These are phyloP conservation scores for Chrysopogon serrulatus DNA, from an alignment of 176 grass and related monocot genomes.

Conservation along the genomic window DNA sequence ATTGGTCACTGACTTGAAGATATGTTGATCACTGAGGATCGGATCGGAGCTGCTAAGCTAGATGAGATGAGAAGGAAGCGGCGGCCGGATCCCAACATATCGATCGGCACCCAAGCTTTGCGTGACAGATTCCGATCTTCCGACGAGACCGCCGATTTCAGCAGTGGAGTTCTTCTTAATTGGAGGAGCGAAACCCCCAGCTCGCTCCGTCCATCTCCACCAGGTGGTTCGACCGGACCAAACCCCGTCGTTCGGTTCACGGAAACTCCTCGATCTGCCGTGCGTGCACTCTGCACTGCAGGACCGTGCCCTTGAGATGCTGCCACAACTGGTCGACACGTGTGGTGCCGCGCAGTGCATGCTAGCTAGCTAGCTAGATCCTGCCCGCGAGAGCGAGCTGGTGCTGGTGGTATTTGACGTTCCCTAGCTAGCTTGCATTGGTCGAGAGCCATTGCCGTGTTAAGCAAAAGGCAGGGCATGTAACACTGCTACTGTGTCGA, in stretches of 20 bases:
- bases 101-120: constrained; percentile 12
- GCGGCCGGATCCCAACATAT: constrained; percentile 17
- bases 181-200: neutral
- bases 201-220: too few relatives aligned
- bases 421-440: too few relatives aligned
- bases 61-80: neutral
- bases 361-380: too few relatives aligned
- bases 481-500: neutral
- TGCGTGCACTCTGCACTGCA: neutral
- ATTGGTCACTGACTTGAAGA: neutral
- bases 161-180: neutral
- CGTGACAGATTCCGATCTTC: constrained; percentile 34
- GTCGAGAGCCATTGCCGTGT: neutral
- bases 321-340: too few relatives aligned
- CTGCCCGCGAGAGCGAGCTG: too few relatives aligned
- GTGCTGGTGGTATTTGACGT: too few relatives aligned
- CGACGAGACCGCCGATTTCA: constrained; percentile 23
- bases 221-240: neutral
- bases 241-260: neutral
- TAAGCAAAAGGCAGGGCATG: neutral
- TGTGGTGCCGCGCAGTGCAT: too few relatives aligned
- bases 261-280: neutral
- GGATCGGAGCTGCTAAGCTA: too few relatives aligned
- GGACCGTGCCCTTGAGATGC: neutral
- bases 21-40: neutral